Conservation (phyloP, 352 stramenopile species). For the Phytophthora pini region DNA sequence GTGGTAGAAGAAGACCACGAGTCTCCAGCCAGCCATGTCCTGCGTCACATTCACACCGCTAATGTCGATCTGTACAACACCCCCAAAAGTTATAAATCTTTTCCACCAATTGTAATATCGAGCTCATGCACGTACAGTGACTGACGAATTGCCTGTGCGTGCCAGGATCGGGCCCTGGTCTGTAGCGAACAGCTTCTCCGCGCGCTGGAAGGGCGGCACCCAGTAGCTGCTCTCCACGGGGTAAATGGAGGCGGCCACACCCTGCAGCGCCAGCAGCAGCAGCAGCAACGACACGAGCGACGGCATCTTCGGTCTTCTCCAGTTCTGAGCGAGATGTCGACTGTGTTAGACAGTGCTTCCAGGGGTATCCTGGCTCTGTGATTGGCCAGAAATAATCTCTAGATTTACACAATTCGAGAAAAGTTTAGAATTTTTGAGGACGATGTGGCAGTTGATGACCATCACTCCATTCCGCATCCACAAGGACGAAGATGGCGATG, state of each 20-base stretch:
- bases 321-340: conserved; percentile 10
- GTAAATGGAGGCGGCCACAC: conserved; percentile 65
- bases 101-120: not conserved
- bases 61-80: conserved; percentile 58
- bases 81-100: not conserved
- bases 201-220: conserved; percentile 83
- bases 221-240: conserved; percentile 71
- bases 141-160: conserved; percentile 62
- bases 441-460: conserved; percentile 45
- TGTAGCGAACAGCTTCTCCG: conserved; percentile 87
- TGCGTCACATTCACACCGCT: conserved; percentile 72
- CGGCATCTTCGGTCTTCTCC: conserved; percentile 23
- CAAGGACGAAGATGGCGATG: conserved; percentile 9
- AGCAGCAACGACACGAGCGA: conserved; percentile 20
- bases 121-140: conserved; percentile 46
- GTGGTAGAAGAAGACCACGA: conserved; percentile 89
- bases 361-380: not conserved
- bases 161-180: conserved; percentile 75
- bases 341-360: conserved; percentile 5
- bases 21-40: conserved; percentile 69
- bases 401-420: not conserved
- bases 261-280: conserved; percentile 22
- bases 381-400: conserved; percentile 28
- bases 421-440: conserved; percentile 21
- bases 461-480: conserved; percentile 28